These are phyloP conservation scores for Ammopiptanthus mongolicus DNA, from an alignment of 306 rosid species.

Conservation along the genomic window DNA sequence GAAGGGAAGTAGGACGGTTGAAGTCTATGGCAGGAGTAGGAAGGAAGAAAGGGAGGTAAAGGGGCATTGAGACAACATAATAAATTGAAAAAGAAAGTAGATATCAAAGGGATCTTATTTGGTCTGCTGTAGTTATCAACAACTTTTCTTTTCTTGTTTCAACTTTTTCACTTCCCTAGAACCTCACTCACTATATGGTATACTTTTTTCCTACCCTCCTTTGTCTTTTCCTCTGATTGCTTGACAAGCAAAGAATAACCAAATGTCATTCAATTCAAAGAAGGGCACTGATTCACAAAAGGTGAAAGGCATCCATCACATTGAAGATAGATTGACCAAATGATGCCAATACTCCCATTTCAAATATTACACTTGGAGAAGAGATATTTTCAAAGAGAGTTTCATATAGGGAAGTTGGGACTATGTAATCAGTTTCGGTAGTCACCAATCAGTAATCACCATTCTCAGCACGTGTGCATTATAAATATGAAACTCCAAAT, in stretches of 20 bases:
- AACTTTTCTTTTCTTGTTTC: slow-evolving; percentile 37
- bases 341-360: slow-evolving; percentile 18
- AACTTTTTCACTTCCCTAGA: slow-evolving; percentile 26
- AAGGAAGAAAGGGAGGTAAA: slow-evolving; percentile 15
- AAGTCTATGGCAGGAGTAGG: slow-evolving; percentile 22
- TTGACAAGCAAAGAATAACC: slow-evolving; percentile 63
- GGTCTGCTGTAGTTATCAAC: slow-evolving; percentile 58
- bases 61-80: background rate
- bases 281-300: slow-evolving; percentile 11
- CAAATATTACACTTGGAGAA: slow-evolving; percentile 29
- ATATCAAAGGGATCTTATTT: slow-evolving; percentile 36
- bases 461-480: background rate
- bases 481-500: slow-evolving; percentile 5
- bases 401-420: slow-evolving; percentile 18
- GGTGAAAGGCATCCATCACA: slow-evolving; percentile 23
- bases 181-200: background rate
- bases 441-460: background rate
- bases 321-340: slow-evolving; percentile 25
- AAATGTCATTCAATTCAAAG: slow-evolving; percentile 25
- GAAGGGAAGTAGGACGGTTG: background rate
- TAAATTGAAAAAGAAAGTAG: background rate
- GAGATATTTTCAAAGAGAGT: background rate
- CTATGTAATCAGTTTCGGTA: slow-evolving; percentile 35
- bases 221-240: slow-evolving; percentile 40
- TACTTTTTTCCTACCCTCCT: slow-evolving; percentile 26